These are phyloP conservation scores for Coprinopsis marcescibilis DNA, from an alignment of 768 basidiomycete genomes.

Conservation along the genomic window DNA sequence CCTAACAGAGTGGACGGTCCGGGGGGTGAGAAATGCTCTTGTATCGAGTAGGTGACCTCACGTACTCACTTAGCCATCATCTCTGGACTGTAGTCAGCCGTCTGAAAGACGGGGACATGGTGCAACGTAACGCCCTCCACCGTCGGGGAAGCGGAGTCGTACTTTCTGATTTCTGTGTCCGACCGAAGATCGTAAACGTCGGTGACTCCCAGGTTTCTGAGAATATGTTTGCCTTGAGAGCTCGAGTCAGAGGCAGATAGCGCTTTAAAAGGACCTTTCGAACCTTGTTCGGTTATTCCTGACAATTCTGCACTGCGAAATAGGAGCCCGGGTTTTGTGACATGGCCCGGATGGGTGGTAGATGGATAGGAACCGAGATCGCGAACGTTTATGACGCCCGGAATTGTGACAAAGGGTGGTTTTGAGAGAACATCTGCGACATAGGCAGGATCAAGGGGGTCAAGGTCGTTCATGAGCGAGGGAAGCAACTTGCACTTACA, in stretches of 20 bases:
- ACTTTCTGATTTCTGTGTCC: conserved; percentile 73
- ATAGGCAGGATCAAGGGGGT: conserved; percentile 60
- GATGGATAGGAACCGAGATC: conserved; percentile 65
- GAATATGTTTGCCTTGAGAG: conserved; percentile 46
- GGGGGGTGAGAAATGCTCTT: neutral
- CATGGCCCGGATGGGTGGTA: conserved; percentile 35
- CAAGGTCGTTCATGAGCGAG: conserved; percentile 41
- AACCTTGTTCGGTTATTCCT: conserved; percentile 63
- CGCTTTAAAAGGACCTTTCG: conserved; percentile 1
- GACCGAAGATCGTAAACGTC: conserved; percentile 76
- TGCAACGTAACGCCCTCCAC: conserved; percentile 60
- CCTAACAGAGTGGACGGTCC: conserved; percentile 33
- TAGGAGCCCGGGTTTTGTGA: conserved; percentile 52
- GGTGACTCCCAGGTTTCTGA: conserved; percentile 57
- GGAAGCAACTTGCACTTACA: neutral
- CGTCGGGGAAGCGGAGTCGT: conserved; percentile 54
- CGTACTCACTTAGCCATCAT: conserved; percentile 77
- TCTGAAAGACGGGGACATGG: conserved; percentile 61
- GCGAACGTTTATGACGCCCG: conserved; percentile 73
- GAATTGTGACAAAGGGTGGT: conserved; percentile 63
- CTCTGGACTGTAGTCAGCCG: conserved; percentile 78
- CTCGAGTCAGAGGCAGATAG: conserved; percentile 1
- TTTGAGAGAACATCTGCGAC: conserved; percentile 59
- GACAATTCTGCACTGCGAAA: conserved; percentile 74
- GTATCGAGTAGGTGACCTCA: conserved; percentile 18